Evolutionary conservation across 1,284 basidiomycete genomes (phyloP), one percentile per base, ranked within the genome.

Genomic region (Irpex sp.): DNA sequence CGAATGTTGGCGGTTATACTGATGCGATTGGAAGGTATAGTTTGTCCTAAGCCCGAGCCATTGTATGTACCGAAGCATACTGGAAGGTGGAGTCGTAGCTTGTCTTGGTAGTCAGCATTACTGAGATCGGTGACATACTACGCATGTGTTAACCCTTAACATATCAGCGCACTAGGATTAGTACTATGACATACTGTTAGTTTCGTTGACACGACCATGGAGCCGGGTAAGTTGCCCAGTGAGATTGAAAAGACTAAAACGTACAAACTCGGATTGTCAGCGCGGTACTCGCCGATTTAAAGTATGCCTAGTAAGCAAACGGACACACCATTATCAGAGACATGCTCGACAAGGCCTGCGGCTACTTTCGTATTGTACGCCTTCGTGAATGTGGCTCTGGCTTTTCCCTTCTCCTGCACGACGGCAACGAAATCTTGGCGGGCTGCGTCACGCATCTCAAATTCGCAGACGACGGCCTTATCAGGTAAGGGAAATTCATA

Each of bases 401-500:
- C 87, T 59, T 76, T 66, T 2, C 73, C 72, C 57, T 77, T 82
- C 64, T 86, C 83, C 67, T 83, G 83, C 9, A 77, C 79, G 7
- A 79, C 68, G 0, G 84, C 87, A 15, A 71, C 63, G 11, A 87
- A 71, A 1, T 75, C 63, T 0, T 73, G 70, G 0, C 77, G 79
- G 61, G 81, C 78, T 19, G 74, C 71, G n/a, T 75, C 70, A 39
- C 72, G 71, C 69, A 83, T 77, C 46, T 79, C 75, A 65, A 86
- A 86, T 0, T 74, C 78, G 59, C 81, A 84, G 3, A 85, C 77
- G 0, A 81, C 81, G 0, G 78, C 79, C n/a, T 72, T 75, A 0
- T 80, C 83, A 1, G 87, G 87, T 1, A 88, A 77, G 1, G 87
- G 86, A 66, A 89, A 88, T 54, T 79, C 75, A 69, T 87, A 89